Conservation (phyloP, 192 early-diverging fungal genomes). For the Funneliformis geosporum region DNA sequence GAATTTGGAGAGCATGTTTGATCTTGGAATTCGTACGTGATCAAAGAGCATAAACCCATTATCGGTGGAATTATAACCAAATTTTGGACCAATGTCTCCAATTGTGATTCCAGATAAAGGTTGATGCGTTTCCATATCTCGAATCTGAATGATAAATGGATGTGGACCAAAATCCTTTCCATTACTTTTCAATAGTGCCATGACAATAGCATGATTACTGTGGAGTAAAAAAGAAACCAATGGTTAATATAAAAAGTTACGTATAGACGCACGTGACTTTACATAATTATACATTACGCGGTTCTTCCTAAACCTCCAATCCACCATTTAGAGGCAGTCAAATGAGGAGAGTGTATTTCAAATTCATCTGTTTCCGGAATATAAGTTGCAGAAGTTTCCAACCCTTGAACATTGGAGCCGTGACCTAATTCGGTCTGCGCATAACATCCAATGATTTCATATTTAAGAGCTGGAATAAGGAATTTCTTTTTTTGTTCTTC, state of each 20-base stretch:
- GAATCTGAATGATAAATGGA: conserved; percentile 80
- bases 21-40: conserved; percentile 75
- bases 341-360: conserved; percentile 76
- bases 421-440: conserved; percentile 84
- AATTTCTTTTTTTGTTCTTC: conserved; percentile 80
- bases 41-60: conserved; percentile 87
- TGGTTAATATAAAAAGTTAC: neutral
- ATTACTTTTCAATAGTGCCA: conserved; percentile 73
- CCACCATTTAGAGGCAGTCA: conserved; percentile 89
- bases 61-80: conserved; percentile 83
- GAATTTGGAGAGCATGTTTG: conserved; percentile 76
- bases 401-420: conserved; percentile 84
- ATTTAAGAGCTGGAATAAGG: conserved; percentile 67
- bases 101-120: conserved; percentile 77
- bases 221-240: neutral
- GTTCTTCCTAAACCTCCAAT: conserved; percentile 79
- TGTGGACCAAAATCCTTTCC: conserved; percentile 80
- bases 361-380: conserved; percentile 84
- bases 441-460: conserved; percentile 84
- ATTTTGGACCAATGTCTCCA: conserved; percentile 89
- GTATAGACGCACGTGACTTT: neutral
- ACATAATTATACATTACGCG: conserved; percentile 33
- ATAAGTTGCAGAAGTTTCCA: conserved; percentile 87
- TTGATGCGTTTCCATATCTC: conserved; percentile 70
- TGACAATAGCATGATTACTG: conserved; percentile 78